Percentiles rank a stretch among this genome's conserved stretches.
Conservation (phyloP, 2,329 filamentous ascomycete genomes). For the Magnaporthales sp. region DNA sequence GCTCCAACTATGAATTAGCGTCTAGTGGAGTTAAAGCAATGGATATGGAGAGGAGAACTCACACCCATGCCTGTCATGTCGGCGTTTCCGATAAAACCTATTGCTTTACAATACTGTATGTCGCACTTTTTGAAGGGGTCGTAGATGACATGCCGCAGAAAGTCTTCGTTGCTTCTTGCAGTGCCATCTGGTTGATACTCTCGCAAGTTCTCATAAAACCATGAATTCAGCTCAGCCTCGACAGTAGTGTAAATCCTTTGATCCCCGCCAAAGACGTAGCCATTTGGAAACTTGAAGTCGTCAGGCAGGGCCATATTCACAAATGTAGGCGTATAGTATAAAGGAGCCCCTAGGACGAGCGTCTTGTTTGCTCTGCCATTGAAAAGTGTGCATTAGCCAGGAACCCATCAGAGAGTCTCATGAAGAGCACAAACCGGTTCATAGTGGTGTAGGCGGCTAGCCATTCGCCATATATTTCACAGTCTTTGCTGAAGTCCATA, state of each 20-base stretch:
- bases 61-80: conserved; percentile 15
- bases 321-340: neutral
- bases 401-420: neutral
- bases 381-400: neutral
- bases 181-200: neutral
- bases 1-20: neutral
- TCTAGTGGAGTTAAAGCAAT: neutral
- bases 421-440: neutral
- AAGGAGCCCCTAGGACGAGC: neutral
- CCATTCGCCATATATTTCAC: conserved; percentile 11
- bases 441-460: conserved; percentile 6
- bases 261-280: neutral
- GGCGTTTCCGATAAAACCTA: conserved; percentile 12
- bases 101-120: conserved; percentile 12
- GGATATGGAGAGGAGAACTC: neutral
- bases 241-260: neutral
- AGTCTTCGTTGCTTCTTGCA: neutral
- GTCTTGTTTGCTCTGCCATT: neutral
- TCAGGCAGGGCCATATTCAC: neutral
- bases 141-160: conserved; percentile 7
- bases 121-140: conserved; percentile 8
- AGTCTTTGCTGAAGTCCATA: conserved; percentile 13
- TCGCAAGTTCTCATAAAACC: neutral
- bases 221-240: neutral
- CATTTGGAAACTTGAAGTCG: neutral